These are phyloP conservation scores for Xylaria intraflava DNA, from an alignment of 495 filamentous ascomycete genomes.

Conservation along the genomic window DNA sequence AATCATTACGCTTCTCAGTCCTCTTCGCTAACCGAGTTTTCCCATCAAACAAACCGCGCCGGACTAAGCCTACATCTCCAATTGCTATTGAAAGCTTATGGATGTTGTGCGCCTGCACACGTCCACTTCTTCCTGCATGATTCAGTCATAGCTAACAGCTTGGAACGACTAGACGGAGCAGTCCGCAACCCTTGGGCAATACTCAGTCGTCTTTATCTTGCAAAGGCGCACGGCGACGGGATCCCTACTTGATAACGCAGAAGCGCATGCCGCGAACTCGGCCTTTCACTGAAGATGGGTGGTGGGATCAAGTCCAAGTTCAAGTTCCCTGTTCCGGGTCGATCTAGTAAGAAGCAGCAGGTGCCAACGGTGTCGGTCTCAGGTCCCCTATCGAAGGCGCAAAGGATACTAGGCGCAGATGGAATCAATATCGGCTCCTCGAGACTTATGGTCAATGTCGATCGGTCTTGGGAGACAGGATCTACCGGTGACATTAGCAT, in stretches of 20 bases:
- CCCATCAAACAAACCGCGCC: background rate
- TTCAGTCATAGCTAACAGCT: background rate
- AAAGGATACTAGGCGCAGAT: constrained; percentile 39
- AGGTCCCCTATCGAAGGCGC: constrained; percentile 36
- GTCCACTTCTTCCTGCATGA: background rate
- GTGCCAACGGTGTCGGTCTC: constrained; percentile 14
- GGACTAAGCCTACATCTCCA: background rate
- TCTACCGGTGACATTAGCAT: constrained; percentile 45
- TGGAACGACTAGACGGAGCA: background rate
- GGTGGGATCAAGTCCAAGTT: constrained; percentile 43
- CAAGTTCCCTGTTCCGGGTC: constrained; percentile 46
- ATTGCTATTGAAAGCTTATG: background rate
- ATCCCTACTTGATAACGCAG: background rate
- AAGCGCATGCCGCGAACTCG: background rate
- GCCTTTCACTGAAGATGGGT: constrained; percentile 32
- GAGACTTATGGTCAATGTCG: constrained; percentile 16
- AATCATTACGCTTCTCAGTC: background rate
- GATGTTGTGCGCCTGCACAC: background rate
- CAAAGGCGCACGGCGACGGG: background rate
- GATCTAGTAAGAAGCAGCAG: constrained; percentile 30
- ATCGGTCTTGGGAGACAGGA: constrained; percentile 36
- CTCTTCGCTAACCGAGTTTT: constrained; percentile 6
- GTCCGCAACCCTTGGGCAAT: background rate
- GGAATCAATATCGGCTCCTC: constrained; percentile 24
- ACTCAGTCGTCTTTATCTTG: background rate